phyloP scores from a whole-genome alignment of 2,329 filamentous ascomycete species.

The Paecilomyces niveus region DNA sequence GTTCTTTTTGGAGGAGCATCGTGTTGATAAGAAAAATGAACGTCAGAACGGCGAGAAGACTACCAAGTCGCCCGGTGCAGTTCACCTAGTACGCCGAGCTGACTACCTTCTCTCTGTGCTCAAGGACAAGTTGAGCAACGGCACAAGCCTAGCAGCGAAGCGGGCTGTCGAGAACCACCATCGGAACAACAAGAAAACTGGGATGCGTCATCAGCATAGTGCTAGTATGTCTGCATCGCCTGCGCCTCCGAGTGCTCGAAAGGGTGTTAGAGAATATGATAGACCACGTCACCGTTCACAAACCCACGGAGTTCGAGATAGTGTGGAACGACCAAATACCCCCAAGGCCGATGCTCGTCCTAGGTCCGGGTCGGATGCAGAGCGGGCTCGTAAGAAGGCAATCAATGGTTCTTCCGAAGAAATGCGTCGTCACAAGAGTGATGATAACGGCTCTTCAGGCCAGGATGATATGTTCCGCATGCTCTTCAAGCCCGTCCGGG shows the following conservation, averaged over 20 bases:
- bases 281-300: constrained; percentile 34
- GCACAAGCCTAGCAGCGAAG: constrained; percentile 56
- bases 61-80: constrained; percentile 84
- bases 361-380: constrained; percentile 24
- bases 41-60: constrained; percentile 56
- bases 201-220: constrained; percentile 24
- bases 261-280: constrained; percentile 35
- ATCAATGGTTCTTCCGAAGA: constrained; percentile 30
- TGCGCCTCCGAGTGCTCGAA: constrained; percentile 34
- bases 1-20: constrained; percentile 93
- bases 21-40: constrained; percentile 96
- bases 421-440: constrained; percentile 26
- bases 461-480: constrained; percentile 35
- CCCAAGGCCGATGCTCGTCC: constrained; percentile 33
- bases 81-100: constrained; percentile 88
- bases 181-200: constrained; percentile 78
- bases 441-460: constrained; percentile 28
- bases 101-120: constrained; percentile 95
- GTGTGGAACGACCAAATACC: constrained; percentile 36
- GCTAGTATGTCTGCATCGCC: constrained; percentile 40
- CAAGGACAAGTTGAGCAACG: constrained; percentile 74
- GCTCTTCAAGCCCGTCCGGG: constrained; percentile 41
- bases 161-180: constrained; percentile 86
- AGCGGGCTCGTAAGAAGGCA: constrained; percentile 24
- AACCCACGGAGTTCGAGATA: constrained; percentile 35